phyloP scores from a whole-genome alignment of 1,284 basidiomycete species.

The Irpex sp. region DNA sequence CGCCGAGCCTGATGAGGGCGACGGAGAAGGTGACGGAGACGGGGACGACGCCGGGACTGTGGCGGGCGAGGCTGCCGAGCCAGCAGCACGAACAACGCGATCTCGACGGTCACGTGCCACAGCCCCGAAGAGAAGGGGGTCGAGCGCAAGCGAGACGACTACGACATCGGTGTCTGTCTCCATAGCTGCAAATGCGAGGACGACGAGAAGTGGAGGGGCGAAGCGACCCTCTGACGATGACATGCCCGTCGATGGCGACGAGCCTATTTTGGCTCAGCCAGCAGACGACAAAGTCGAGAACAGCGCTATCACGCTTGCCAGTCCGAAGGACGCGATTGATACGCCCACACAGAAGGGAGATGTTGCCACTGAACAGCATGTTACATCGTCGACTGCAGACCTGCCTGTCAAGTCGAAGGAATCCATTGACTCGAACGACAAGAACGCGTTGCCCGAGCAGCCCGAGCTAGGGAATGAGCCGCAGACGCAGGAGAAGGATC shows the following conservation, averaged over 20 bases:
- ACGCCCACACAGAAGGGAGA: neutral
- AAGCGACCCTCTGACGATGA: slow-evolving; percentile 4
- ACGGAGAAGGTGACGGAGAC: slow-evolving; percentile 16
- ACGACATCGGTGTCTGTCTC: slow-evolving; percentile 29
- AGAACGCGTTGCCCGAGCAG: neutral
- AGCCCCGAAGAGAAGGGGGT: slow-evolving; percentile 22
- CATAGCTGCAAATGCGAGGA: slow-evolving; percentile 21
- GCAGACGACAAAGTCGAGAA: slow-evolving; percentile 4
- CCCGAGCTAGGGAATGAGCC: neutral
- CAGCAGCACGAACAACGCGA: slow-evolving; percentile 23
- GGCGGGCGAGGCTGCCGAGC: slow-evolving; percentile 23
- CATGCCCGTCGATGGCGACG: slow-evolving; percentile 1
- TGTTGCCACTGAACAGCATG: neutral
- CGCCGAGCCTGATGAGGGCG: slow-evolving; percentile 20
- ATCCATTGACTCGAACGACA: neutral
- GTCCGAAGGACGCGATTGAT: neutral
- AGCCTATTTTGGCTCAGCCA: neutral
- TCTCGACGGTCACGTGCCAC: slow-evolving; percentile 22
- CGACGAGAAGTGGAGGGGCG: slow-evolving; percentile 4
- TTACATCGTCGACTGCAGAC: neutral
- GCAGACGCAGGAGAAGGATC: neutral
- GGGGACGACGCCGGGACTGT: slow-evolving; percentile 15
- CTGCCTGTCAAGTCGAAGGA: neutral
- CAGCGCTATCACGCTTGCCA: neutral
- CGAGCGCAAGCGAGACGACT: slow-evolving; percentile 30